Evolutionary conservation across 1,284 basidiomycete species (phyloP).

Genomic region (Ustilago trichophora): DNA sequence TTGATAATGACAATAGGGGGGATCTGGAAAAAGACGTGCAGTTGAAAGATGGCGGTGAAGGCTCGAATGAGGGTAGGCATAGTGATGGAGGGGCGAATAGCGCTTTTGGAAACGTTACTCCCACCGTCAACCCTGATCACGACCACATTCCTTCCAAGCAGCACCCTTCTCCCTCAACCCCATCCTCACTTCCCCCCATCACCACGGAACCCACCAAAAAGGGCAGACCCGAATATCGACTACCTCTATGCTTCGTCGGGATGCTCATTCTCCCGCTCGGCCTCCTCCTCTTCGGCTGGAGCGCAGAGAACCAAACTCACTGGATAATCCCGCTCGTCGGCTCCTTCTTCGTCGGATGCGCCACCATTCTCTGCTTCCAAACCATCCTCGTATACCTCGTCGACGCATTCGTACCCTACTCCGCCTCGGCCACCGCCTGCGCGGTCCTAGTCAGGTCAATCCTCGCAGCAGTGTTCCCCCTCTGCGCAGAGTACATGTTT

Average conservation of each 20-base stretch:
- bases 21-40: constrained; percentile 4
- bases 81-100: constrained; percentile 8
- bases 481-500: constrained; percentile 68
- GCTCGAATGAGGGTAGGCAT: neutral
- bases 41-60: too few species aligned
- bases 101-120: constrained; percentile 14
- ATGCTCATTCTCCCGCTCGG: constrained; percentile 69
- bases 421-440: constrained; percentile 68
- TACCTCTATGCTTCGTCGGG: constrained; percentile 68
- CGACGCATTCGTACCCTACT: constrained; percentile 69
- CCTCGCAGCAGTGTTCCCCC: constrained; percentile 68
- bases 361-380: constrained; percentile 68
- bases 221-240: constrained; percentile 58
- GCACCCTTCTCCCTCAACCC: neutral
- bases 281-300: constrained; percentile 66
- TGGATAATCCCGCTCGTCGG: constrained; percentile 54
- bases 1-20: neutral
- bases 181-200: neutral
- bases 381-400: constrained; percentile 68
- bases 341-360: constrained; percentile 51
- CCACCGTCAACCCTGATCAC: constrained; percentile 3
- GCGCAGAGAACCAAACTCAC: constrained; percentile 44
- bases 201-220: constrained; percentile 17
- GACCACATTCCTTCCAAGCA: neutral
- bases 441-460: constrained; percentile 66